These are phyloP conservation scores for Hyaloscypha bicolor DNA, from an alignment of 495 filamentous ascomycete genomes.

Conservation along the genomic window DNA sequence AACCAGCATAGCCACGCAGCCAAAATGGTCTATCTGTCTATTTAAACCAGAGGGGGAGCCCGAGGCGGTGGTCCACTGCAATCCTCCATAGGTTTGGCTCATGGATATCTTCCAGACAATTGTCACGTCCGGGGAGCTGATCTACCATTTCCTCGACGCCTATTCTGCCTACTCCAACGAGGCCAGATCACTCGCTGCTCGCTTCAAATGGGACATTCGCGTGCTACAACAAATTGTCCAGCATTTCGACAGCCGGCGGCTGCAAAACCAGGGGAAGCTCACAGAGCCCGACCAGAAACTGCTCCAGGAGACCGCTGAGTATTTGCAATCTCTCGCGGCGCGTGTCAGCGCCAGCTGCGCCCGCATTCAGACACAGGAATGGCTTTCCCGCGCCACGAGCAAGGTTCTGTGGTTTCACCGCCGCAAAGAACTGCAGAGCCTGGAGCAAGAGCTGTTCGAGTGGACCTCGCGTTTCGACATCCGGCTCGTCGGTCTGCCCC, in stretches of 20 bases:
- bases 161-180: slow-evolving; percentile 10
- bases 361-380: not conserved
- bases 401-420: not conserved
- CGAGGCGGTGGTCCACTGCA: not conserved
- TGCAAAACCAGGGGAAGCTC: not conserved
- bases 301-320: slow-evolving; percentile 5
- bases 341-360: not conserved
- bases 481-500: slow-evolving; percentile 3
- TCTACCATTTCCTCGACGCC: slow-evolving; percentile 6
- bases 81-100: not conserved
- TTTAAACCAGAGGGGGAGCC: too few relatives aligned
- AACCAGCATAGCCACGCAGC: not conserved
- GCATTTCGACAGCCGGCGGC: not conserved
- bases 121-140: slow-evolving; percentile 1
- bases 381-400: not conserved
- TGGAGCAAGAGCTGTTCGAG: slow-evolving; percentile 14
- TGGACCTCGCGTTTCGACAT: slow-evolving; percentile 9
- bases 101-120: slow-evolving; percentile 11
- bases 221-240: slow-evolving; percentile 4
- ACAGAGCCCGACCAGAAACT: not conserved
- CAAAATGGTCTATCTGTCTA: not conserved
- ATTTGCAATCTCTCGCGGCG: not conserved
- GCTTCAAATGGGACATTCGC: slow-evolving; percentile 15
- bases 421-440: not conserved
- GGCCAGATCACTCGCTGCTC: slow-evolving; percentile 1